Base-by-base conservation (phyloP, 306 rosid species). In the Rosa multiflora region DNA sequence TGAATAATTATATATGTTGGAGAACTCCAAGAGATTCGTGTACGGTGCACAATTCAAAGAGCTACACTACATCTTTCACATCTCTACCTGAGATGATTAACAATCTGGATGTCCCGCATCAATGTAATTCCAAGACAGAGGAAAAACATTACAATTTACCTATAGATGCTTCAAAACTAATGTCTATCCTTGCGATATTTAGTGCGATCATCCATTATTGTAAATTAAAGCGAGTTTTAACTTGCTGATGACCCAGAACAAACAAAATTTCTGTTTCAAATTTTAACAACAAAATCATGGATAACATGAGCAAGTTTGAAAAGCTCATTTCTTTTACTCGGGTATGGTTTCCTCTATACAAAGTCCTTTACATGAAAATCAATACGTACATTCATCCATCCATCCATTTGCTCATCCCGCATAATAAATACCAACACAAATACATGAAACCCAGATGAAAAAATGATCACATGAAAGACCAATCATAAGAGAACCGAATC, bases 381-480 rank as follows among this genome's bases (percentile, higher is more conserved):
- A 29, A 55, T 21, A 39, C 6, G 40, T 39, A 42, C 26, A 18
- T 23, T 75, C 58, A 43, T 15, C 20, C 46, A 15, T 9, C 48
- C 32, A 39, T 73, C 26, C 26, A 17, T 8, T 35, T 3, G 12
- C 5, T 64, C 68, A 53, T 18, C 6, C n/a, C 6, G 18, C 20
- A 23, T 8, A 6, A 61, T 1, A 63, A 3, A 7, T 2, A 3
- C 10, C 63, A 9, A 63, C 2, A 29, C 52, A 14, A 47, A 48
- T 14, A 23, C 5, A 40, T 18, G 21, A 55, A 79, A 58, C 80
- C 84, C 74, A 32, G 39, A 15, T 48, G 40, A 75, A 69, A 64
- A 61, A 56, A 42, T 71, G 52, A 70, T 66, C 47, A 70, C 51
- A 75, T 10, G 37, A 82, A 83, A 68, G 32, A 69, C 23, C 23